Evolutionary conservation across 805 yeast genomes (phyloP).

Genomic region (Saturnispora sekii): DNA sequence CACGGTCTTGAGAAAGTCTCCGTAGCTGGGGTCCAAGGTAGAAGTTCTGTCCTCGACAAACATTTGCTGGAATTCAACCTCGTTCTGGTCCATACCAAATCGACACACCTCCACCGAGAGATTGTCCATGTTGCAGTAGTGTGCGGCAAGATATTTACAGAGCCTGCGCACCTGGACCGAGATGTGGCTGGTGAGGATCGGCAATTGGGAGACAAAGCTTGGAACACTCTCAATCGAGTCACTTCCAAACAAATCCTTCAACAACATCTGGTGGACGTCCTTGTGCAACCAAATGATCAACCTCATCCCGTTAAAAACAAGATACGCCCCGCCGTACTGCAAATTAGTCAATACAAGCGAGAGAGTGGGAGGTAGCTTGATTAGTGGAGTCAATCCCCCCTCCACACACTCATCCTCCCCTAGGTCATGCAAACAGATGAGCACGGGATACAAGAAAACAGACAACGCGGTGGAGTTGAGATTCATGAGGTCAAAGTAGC

Average conservation of each 20-base stretch:
- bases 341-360: conserved; percentile 34
- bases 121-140: conserved; percentile 29
- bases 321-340: conserved; percentile 64
- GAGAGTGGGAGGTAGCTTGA: conserved; percentile 40
- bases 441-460: conserved; percentile 68
- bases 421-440: conserved; percentile 62
- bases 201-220: conserved; percentile 47
- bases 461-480: conserved; percentile 49
- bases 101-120: conserved; percentile 52
- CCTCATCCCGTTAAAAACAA: conserved; percentile 59
- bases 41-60: conserved; percentile 65
- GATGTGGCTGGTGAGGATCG: conserved; percentile 58
- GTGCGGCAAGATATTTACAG: conserved; percentile 42
- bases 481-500: conserved; percentile 39
- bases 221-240: conserved; percentile 38
- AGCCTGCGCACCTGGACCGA: conserved; percentile 60
- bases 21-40: conserved; percentile 46
- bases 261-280: conserved; percentile 52
- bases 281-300: conserved; percentile 61
- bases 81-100: conserved; percentile 53
- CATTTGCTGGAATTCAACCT: conserved; percentile 43
- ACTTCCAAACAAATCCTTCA: conserved; percentile 70
- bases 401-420: conserved; percentile 46
- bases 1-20: conserved; percentile 57
- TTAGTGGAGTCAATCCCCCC: conserved; percentile 33